Percentiles rank a stretch among this genome's conserved stretches.
These are phyloP conservation scores for Hortaea werneckii DNA, from an alignment of 2,329 filamentous ascomycete species.

Conservation along the genomic window DNA sequence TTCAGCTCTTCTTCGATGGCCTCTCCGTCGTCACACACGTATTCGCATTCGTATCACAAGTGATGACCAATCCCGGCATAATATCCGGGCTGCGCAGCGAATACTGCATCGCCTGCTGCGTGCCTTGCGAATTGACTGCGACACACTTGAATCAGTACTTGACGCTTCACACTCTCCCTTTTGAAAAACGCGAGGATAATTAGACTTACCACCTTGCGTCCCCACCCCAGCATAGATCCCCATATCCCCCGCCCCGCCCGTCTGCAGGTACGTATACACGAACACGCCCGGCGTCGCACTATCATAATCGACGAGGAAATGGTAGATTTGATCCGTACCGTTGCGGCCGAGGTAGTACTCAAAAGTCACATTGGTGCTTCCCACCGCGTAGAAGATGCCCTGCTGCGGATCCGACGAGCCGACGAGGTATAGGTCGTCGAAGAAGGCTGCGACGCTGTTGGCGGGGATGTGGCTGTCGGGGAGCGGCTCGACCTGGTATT, in stretches of 20 bases:
- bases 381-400: slow-evolving; percentile 25
- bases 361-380: slow-evolving; percentile 16
- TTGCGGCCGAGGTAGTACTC: slow-evolving; percentile 22
- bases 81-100: neutral
- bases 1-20: too few relatives aligned
- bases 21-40: neutral
- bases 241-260: slow-evolving; percentile 13
- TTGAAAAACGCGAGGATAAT: too few relatives aligned
- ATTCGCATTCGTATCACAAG: slow-evolving; percentile 1
- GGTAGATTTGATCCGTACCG: slow-evolving; percentile 12
- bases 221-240: slow-evolving; percentile 18
- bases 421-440: slow-evolving; percentile 24
- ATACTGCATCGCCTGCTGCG: neutral
- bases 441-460: slow-evolving; percentile 21
- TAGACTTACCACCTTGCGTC: slow-evolving; percentile 20
- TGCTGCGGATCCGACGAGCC: slow-evolving; percentile 9
- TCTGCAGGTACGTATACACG: slow-evolving; percentile 19
- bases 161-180: too few relatives aligned
- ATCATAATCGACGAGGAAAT: slow-evolving; percentile 23
- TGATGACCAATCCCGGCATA: neutral
- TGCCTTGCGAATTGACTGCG: slow-evolving; percentile 4
- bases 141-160: neutral
- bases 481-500: slow-evolving; percentile 15
- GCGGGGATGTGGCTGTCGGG: slow-evolving; percentile 18
- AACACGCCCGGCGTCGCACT: slow-evolving; percentile 20